Percentiles rank a stretch among this genome's conserved stretches.
Conservation (phyloP, 1,139 yeast species). For the Blastobotrys serpentis region DNA sequence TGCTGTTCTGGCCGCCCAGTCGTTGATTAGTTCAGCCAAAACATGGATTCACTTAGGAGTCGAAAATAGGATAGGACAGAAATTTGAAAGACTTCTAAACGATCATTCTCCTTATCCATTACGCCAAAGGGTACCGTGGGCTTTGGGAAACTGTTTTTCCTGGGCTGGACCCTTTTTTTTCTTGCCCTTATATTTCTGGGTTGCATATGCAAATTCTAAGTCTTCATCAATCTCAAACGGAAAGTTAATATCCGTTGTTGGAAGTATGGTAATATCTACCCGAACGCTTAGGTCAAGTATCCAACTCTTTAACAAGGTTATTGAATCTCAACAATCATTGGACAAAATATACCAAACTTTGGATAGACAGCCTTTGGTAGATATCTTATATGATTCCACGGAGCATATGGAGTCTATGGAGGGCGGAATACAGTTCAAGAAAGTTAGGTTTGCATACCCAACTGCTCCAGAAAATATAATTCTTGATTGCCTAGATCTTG, state of each 20-base stretch:
- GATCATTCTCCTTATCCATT: slow-evolving; percentile 1
- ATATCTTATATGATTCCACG: not conserved
- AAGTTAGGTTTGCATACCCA: slow-evolving; percentile 5
- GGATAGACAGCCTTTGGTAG: slow-evolving; percentile 1
- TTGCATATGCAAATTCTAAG: not conserved
- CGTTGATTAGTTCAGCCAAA: slow-evolving; percentile 1
- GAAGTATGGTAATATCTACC: not conserved
- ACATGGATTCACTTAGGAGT: slow-evolving; percentile 8
- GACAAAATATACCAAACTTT: slow-evolving; percentile 10
- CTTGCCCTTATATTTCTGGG: slow-evolving; percentile 4
- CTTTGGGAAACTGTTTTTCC: not conserved
- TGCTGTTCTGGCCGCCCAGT: not conserved
- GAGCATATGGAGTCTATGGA: not conserved
- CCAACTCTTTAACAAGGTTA: not conserved
- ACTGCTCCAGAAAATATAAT: not conserved
- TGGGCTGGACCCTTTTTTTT: not conserved
- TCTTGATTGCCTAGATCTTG: not conserved
- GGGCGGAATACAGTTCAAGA: slow-evolving; percentile 4
- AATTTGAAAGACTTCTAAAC: not conserved
- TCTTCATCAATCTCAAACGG: slow-evolving; percentile 3
- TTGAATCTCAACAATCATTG: not conserved
- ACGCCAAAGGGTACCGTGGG: slow-evolving; percentile 1
- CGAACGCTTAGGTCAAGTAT: not conserved
- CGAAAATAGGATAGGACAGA: not conserved
- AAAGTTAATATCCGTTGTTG: not conserved